Conservation (phyloP, 179 eudicot species). For the Nepenthes alata region DNA sequence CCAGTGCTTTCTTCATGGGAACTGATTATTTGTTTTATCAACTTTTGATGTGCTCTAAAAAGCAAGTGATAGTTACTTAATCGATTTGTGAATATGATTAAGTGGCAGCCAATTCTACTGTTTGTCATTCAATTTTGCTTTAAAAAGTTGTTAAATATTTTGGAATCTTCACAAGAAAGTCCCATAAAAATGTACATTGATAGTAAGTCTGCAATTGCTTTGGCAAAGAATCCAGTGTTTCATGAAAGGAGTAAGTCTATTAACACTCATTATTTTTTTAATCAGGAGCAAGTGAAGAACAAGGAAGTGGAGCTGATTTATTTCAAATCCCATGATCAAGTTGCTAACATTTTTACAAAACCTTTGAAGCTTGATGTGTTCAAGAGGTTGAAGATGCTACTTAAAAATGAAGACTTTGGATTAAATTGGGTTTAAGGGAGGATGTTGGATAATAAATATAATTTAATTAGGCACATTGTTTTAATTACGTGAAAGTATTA, state of each 20-base stretch:
- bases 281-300: not conserved
- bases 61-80: not conserved
- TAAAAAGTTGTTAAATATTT: not conserved
- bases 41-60: not conserved
- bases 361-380: not conserved
- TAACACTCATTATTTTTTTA: not conserved
- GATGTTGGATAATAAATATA: not conserved
- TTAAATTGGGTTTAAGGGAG: conserved; percentile 1
- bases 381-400: too few species aligned
- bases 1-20: not conserved
- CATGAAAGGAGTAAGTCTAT: not conserved
- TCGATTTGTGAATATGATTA: not conserved
- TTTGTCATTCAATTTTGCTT: not conserved
- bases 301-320: not conserved
- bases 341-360: not conserved
- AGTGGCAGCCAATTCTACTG: not conserved
- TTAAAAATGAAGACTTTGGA: not conserved
- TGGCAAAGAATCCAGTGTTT: conserved; percentile 1
- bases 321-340: not conserved
- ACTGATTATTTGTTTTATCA: not conserved
- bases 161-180: not conserved
- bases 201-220: not conserved
- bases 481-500: too few species aligned
- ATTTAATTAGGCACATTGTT: not conserved
- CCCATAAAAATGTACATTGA: not conserved